phyloP scores from a whole-genome alignment of 108 stramenopile species.

The Pseudonitzschia delicatissima region DNA sequence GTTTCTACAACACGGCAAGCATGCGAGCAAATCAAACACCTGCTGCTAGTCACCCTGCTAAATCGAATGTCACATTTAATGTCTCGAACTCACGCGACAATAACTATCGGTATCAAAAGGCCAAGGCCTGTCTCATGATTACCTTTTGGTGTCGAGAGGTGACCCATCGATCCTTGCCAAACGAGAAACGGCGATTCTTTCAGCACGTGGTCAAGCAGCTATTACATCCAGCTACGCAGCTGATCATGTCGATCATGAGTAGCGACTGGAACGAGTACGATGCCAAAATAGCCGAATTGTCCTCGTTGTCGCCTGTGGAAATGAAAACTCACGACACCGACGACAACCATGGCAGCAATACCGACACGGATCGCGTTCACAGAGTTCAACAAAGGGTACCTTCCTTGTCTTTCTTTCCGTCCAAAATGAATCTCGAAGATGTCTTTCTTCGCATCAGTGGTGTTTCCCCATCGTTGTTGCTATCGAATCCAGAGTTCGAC shows the following conservation, averaged over 20 bases:
- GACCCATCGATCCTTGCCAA: background rate
- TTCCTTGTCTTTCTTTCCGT: conserved; percentile 47
- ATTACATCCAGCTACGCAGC: conserved; percentile 43
- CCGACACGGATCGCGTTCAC: background rate
- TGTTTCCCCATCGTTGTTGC: conserved; percentile 18
- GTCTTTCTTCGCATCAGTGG: conserved; percentile 56
- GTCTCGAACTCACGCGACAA: background rate
- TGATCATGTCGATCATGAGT: conserved; percentile 55
- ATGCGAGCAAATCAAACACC: background rate
- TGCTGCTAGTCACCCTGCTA: background rate
- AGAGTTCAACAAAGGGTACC: background rate
- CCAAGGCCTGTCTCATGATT: conserved; percentile 37
- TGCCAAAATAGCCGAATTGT: conserved; percentile 20
- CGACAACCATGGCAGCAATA: background rate
- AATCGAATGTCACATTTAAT: too few relatives aligned
- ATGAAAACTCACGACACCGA: background rate
- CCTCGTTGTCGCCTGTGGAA: background rate
- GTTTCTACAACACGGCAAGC: background rate
- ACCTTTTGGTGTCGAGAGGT: conserved; percentile 47
- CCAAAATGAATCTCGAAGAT: conserved; percentile 47
- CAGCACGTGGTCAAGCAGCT: conserved; percentile 1
- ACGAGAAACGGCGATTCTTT: background rate
- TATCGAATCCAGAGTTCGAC: background rate
- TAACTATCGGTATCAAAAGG: background rate
- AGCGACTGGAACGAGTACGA: conserved; percentile 65